Evolutionary conservation across 2,329 filamentous ascomycete genomes (phyloP).

Genomic region (Penicillium aurantiogriseum): DNA sequence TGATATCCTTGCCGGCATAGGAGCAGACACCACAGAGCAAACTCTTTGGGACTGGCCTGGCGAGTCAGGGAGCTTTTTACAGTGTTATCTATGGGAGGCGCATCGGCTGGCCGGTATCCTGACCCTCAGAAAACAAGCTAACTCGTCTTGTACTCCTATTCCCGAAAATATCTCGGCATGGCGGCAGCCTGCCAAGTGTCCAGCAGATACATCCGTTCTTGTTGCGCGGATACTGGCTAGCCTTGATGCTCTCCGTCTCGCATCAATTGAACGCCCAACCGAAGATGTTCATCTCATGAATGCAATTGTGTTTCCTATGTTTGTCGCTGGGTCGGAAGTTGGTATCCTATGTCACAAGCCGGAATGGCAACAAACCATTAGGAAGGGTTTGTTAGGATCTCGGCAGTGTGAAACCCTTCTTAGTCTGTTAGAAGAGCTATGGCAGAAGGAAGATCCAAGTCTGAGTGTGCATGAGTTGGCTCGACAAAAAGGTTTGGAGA

Average conservation of each 20-base stretch:
- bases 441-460: constrained; percentile 15
- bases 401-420: constrained; percentile 15
- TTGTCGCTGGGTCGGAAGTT: constrained; percentile 23
- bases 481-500: constrained; percentile 21
- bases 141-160: not conserved
- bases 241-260: constrained; percentile 27
- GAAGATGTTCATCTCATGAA: constrained; percentile 25
- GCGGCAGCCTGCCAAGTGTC: constrained; percentile 4
- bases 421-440: constrained; percentile 27
- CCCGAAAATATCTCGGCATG: not conserved
- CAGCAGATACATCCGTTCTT: constrained; percentile 17
- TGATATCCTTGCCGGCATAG: constrained; percentile 29
- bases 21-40: constrained; percentile 24
- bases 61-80: constrained; percentile 24
- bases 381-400: constrained; percentile 5
- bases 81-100: constrained; percentile 33
- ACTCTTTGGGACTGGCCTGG: constrained; percentile 33
- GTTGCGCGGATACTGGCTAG: constrained; percentile 26
- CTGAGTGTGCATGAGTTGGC: constrained; percentile 25
- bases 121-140: constrained; percentile 15
- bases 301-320: constrained; percentile 26
- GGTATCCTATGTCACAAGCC: constrained; percentile 16
- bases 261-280: constrained; percentile 14
- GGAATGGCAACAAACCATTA: constrained; percentile 19
- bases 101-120: constrained; percentile 30